These are phyloP conservation scores for Yamadazyma oceani DNA, from an alignment of 1,139 yeast species.

Conservation along the genomic window DNA sequence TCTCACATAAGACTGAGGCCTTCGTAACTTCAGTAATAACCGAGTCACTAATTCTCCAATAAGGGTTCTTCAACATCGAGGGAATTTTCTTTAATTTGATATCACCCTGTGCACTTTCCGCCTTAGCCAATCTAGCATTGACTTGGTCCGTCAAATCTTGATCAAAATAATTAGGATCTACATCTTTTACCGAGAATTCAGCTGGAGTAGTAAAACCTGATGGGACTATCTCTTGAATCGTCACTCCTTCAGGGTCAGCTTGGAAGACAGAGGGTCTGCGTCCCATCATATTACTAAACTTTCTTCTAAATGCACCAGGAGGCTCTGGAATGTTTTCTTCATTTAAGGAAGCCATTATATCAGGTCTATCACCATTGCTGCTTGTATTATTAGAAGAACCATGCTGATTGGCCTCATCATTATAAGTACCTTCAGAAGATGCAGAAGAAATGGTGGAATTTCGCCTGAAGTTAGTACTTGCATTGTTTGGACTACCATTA, in stretches of 20 bases:
- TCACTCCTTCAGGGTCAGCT: slow-evolving; percentile 38
- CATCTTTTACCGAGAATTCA: slow-evolving; percentile 40
- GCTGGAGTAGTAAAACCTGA: slow-evolving; percentile 48
- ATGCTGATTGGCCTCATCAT: neutral
- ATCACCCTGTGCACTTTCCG: slow-evolving; percentile 12
- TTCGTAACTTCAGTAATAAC: slow-evolving; percentile 62
- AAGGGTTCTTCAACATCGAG: slow-evolving; percentile 58
- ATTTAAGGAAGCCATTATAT: slow-evolving; percentile 15
- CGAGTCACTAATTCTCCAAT: slow-evolving; percentile 87
- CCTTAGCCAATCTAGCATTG: slow-evolving; percentile 11
- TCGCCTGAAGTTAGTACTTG: slow-evolving; percentile 10
- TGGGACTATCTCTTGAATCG: slow-evolving; percentile 39
- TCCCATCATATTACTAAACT: slow-evolving; percentile 42
- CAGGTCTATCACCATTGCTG: slow-evolving; percentile 12
- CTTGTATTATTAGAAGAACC: slow-evolving; percentile 6
- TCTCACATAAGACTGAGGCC: slow-evolving; percentile 63
- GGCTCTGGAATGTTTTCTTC: slow-evolving; percentile 22
- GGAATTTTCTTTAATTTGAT: slow-evolving; percentile 53
- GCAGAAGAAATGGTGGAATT: slow-evolving; percentile 10
- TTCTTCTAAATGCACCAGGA: slow-evolving; percentile 33
- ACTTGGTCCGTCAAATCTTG: slow-evolving; percentile 16
- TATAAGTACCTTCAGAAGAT: slow-evolving; percentile 8
- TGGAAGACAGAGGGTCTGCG: slow-evolving; percentile 46
- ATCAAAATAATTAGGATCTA: slow-evolving; percentile 26
- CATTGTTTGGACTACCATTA: neutral